These are phyloP conservation scores for Pogostemon cablin DNA, from an alignment of 257 asterid genomes.

Conservation along the genomic window DNA sequence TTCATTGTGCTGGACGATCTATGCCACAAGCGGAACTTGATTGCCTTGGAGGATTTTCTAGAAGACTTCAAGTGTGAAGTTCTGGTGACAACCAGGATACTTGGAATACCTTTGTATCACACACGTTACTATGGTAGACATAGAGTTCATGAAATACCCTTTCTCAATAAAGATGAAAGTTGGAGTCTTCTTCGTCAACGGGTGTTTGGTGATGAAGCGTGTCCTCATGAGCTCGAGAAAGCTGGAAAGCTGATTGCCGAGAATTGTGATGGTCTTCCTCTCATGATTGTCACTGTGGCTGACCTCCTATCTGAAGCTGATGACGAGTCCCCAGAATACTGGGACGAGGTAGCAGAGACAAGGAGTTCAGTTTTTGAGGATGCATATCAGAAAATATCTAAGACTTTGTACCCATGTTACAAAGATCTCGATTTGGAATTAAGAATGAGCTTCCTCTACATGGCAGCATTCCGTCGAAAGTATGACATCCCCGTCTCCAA, in stretches of 20 bases:
- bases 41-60: too few relatives aligned
- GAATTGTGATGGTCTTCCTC: constrained; percentile 33
- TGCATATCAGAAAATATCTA: neutral
- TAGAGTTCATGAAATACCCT: too few relatives aligned
- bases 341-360: neutral
- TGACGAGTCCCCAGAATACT: neutral
- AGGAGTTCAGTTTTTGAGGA: neutral
- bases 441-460: constrained; percentile 22
- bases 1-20: neutral
- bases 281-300: neutral
- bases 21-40: neutral
- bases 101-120: neutral
- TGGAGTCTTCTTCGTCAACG: neutral
- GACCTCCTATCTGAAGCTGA: neutral
- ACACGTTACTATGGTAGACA: too few relatives aligned
- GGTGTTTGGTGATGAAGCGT: neutral
- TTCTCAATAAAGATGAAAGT: too few relatives aligned
- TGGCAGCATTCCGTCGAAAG: constrained; percentile 24
- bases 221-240: neutral
- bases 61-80: neutral
- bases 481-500: neutral
- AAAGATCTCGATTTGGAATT: neutral
- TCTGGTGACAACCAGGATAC: neutral
- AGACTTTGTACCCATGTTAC: too few relatives aligned
- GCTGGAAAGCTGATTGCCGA: constrained; percentile 13